phyloP scores from a whole-genome alignment of 805 yeast genomes.

The Barnettozyma sp. region DNA sequence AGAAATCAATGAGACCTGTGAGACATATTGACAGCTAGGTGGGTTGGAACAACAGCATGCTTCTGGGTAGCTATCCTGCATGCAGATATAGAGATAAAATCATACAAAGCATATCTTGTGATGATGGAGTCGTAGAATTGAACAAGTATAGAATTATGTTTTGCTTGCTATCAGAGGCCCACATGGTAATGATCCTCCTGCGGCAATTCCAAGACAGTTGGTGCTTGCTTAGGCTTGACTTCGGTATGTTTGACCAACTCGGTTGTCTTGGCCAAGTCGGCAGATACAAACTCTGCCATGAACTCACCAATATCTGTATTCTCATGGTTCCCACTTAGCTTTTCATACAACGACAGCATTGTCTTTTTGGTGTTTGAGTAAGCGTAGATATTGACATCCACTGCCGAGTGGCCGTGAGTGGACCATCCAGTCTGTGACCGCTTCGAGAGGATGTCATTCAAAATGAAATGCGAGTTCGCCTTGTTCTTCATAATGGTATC shows the following conservation, averaged over 20 bases:
- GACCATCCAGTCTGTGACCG: conserved; percentile 95
- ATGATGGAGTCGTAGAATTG: background rate
- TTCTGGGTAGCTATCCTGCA: background rate
- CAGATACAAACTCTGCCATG: conserved; percentile 47
- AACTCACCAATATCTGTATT: conserved; percentile 79
- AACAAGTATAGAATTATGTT: background rate
- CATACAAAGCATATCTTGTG: too few species aligned
- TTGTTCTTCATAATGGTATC: conserved; percentile 32
- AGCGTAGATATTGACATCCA: conserved; percentile 89
- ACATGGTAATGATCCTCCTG: conserved; percentile 8
- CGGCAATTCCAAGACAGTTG: conserved; percentile 4
- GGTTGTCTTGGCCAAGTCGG: conserved; percentile 44
- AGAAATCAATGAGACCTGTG: too few species aligned
- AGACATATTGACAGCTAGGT: too few species aligned
- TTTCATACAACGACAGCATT: conserved; percentile 31
- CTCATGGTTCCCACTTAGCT: conserved; percentile 75
- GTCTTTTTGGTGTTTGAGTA: conserved; percentile 52
- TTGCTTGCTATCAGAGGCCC: background rate
- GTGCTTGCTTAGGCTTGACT: conserved; percentile 28
- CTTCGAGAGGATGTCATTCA: conserved; percentile 67
- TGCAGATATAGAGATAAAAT: background rate
- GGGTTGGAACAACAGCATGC: background rate
- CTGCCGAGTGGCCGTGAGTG: conserved; percentile 94
- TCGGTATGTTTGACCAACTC: conserved; percentile 41
- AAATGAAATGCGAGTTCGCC: conserved; percentile 33